Base-by-base conservation (phyloP, 805 yeast species). In the Priceomyces haplophilus region DNA sequence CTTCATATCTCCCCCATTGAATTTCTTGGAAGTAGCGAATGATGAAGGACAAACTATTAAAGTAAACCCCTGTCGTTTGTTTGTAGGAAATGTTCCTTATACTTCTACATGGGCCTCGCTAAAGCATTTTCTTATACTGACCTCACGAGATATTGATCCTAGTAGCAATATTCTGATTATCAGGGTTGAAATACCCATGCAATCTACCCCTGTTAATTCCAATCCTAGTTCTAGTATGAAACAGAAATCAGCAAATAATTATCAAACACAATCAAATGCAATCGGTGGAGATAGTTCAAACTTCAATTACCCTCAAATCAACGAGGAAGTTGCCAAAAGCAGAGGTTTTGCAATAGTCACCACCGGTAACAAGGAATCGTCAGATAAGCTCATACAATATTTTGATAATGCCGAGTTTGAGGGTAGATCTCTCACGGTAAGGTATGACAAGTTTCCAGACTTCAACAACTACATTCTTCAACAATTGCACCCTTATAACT, bases 281-380 rank as follows among this genome's bases (percentile, higher is more conserved):
- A 17, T 21, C 13, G 25, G 19, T 18, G n/a, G 6, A 5, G 18
- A 36, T 18, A 32, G 31, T 15, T 17, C 21, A 21, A 19, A 41
- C 23, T n/a, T 30, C 7, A 19, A 23, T 19, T 3, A 5, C 30
- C 19, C 38, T 32, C 19, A 30, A 10, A 29, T 30, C 4, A 25
- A 15, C 17, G 30, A 36, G 13, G 29, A 31, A 2, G 15, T 27
- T 3, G 23, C 27, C 2, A 34, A 37, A 43, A 59, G 65, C 24
- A 74, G 80, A 51, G 88, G 89, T 1, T 83, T 79, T 64, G 88
- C 88, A 1, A 73, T 83, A 37, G 85, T 80, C 1, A 68, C 75
- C 3, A 80, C 79, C 18, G 67, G 67, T 1, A 58, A 69, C 30
- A 69, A 65, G 24, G 66, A 59, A 7, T 77, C 76, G 27, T 78